Conservation (phyloP, 352 stramenopile genomes). For the Globisporangium yorkense region DNA sequence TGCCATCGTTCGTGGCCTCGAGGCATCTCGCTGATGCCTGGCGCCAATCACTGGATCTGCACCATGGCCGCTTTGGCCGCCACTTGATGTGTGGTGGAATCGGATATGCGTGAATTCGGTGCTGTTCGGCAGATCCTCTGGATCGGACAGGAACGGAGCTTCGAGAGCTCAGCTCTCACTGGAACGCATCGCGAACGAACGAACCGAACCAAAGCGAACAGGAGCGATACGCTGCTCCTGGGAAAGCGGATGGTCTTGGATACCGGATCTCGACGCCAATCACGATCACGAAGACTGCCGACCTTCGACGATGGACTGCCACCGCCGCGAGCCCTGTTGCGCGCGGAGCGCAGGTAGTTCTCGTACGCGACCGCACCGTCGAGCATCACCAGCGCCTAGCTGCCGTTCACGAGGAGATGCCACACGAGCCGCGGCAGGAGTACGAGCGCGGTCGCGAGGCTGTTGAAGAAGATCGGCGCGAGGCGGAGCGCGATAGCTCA, state of each 20-base stretch:
- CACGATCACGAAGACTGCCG: not conserved
- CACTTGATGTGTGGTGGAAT: too few relatives aligned
- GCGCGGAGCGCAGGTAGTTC: slow-evolving; percentile 3
- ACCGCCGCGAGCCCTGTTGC: not conserved
- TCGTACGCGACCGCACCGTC: slow-evolving; percentile 18
- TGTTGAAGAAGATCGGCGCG: slow-evolving; percentile 20
- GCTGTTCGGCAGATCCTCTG: too few relatives aligned
- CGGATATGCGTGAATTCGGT: too few relatives aligned
- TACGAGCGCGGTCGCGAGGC: slow-evolving; percentile 8
- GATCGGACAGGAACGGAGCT: too few relatives aligned
- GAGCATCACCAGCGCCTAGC: slow-evolving; percentile 19
- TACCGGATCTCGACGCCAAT: too few relatives aligned
- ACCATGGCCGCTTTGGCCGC: not conserved
- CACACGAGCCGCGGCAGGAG: slow-evolving; percentile 18
- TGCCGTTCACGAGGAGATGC: slow-evolving; percentile 5
- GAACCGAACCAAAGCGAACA: too few relatives aligned
- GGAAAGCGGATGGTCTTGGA: too few relatives aligned
- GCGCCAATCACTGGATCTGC: not conserved
- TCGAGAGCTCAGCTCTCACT: too few relatives aligned
- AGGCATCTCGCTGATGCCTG: not conserved
- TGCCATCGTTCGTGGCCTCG: too few relatives aligned
- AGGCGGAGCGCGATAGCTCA: slow-evolving; percentile 11
- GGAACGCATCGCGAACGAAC: too few relatives aligned
- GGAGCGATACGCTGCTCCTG: too few relatives aligned
- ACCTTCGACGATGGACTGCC: too few relatives aligned